Base-by-base conservation (phyloP, 306 rosid species). In the Macrotyloma uniflorum region DNA sequence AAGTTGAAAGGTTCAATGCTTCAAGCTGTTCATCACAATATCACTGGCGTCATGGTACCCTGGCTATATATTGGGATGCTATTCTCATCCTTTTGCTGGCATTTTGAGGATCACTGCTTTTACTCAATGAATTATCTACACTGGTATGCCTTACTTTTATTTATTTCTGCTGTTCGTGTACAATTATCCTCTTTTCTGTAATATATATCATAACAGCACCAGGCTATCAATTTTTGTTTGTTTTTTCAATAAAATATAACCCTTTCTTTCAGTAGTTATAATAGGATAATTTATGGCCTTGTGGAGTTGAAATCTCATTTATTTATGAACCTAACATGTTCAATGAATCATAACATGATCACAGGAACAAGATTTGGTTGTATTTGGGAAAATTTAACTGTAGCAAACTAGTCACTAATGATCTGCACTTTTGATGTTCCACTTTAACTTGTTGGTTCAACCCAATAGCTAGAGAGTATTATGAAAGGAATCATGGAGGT, bases 61-160 rank as follows among this genome's bases (percentile, higher is more conserved):
- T 95, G 98, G 98, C 85, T 95, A 61, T 95, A 95, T 82, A 91
- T 95, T 70, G 98, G 98, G 82, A 95, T 95, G 98, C 87, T 91
- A 62, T 95, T 95, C 87, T 95, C 98, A 28, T 93, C 98, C 51
- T 92, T 95, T 86, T 95, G 98, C 87, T 95, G 98, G 98, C 98
- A 95, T 86, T 92, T 95, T 85, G 98, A 95, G 86, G 98, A 95
- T 81, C 98, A 95, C 85, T 95, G 98, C 83, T 89, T 95, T 75
- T 95, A 95, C 86, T 95, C 98, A 3, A 95, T 95, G 94, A 95
- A 95, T 86, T 95, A 95, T 85, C 86, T 88, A 8, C 98, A 95
- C 96, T 95, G 98, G 98, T 94, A 90, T 51, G 93, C 70, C 66
- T 58, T 59, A 54, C 58, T 84, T 51, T 57, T 26, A 47, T 64